phyloP scores from a whole-genome alignment of 2,329 filamentous ascomycete genomes.

The Hypoxylon sp. region DNA sequence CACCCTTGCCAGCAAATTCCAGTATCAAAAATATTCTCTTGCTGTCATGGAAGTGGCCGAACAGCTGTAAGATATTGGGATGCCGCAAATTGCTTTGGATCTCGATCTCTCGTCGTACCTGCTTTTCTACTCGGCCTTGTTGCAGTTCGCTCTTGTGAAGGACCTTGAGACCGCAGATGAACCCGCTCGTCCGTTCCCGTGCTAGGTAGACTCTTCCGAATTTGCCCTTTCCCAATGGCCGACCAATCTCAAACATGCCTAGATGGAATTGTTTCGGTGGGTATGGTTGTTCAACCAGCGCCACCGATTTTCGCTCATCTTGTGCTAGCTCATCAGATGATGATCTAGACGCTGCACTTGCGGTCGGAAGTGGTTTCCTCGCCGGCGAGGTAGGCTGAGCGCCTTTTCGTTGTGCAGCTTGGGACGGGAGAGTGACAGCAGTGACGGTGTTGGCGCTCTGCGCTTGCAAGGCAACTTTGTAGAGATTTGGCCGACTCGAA shows the following conservation, averaged over 20 bases:
- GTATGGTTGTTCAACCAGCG: conserved; percentile 70
- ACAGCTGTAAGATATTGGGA: conserved; percentile 86
- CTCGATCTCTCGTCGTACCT: conserved; percentile 89
- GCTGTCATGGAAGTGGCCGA: conserved; percentile 90
- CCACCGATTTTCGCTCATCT: conserved; percentile 66
- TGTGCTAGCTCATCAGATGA: conserved; percentile 65
- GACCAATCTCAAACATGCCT: conserved; percentile 94
- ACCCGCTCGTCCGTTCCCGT: conserved; percentile 82
- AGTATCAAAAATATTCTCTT: conserved; percentile 91
- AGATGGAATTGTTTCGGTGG: conserved; percentile 81
- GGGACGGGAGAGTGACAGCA: conserved; percentile 77
- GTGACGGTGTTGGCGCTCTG: conserved; percentile 76
- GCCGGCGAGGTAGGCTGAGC: conserved; percentile 65
- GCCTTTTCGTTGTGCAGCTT: conserved; percentile 71
- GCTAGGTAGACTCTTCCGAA: conserved; percentile 90
- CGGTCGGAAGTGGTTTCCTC: conserved; percentile 65
- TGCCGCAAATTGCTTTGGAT: conserved; percentile 91
- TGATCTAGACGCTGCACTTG: conserved; percentile 56
- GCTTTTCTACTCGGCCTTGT: conserved; percentile 84
- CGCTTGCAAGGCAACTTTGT: conserved; percentile 87
- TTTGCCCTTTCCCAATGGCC: conserved; percentile 88
- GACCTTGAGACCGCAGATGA: conserved; percentile 89
- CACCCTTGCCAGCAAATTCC: conserved; percentile 87
- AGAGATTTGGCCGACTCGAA: conserved; percentile 81
- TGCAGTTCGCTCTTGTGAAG: conserved; percentile 87